phyloP scores from a whole-genome alignment of 352 stramenopile genomes.

The Globisporangium alternatum region DNA sequence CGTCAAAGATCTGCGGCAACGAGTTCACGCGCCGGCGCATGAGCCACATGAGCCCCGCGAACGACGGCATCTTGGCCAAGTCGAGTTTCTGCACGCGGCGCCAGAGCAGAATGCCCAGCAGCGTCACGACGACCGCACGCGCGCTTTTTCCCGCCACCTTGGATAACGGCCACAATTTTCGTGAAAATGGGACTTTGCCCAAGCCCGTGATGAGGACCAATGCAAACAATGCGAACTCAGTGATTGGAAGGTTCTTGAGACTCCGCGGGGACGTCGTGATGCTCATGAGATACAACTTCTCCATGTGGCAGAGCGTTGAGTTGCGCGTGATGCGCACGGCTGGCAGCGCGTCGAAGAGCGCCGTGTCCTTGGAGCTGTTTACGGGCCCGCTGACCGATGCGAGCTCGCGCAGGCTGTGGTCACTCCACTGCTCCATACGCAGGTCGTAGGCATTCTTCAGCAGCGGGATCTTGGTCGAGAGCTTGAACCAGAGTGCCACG shows the following conservation, averaged over 20 bases:
- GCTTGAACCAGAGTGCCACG: constrained; percentile 38
- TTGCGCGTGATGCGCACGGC: constrained; percentile 40
- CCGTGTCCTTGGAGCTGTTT: constrained; percentile 5
- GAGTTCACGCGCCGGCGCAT: constrained; percentile 47
- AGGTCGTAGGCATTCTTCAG: constrained; percentile 41
- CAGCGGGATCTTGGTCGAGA: constrained; percentile 37
- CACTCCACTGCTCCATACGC: constrained; percentile 56
- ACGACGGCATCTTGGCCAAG: constrained; percentile 56
- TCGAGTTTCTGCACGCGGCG: constrained; percentile 46
- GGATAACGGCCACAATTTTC: not conserved
- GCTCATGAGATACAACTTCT: constrained; percentile 60
- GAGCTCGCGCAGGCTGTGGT: not conserved
- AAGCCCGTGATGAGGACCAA: not conserved
- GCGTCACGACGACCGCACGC: constrained; percentile 13
- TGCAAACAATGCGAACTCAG: constrained; percentile 22
- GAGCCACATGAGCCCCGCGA: constrained; percentile 61
- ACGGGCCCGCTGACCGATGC: not conserved
- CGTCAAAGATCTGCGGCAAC: constrained; percentile 59
- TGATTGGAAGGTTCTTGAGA: constrained; percentile 31
- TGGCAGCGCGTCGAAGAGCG: constrained; percentile 1
- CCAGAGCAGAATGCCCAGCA: constrained; percentile 29
- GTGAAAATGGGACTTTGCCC: constrained; percentile 17
- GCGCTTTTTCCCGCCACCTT: constrained; percentile 17
- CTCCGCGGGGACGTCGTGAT: constrained; percentile 64
- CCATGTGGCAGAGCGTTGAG: constrained; percentile 45